These are phyloP conservation scores for Asterella californica DNA, from an alignment of 225 moss, liverwort and hornwort species.

Conservation along the genomic window DNA sequence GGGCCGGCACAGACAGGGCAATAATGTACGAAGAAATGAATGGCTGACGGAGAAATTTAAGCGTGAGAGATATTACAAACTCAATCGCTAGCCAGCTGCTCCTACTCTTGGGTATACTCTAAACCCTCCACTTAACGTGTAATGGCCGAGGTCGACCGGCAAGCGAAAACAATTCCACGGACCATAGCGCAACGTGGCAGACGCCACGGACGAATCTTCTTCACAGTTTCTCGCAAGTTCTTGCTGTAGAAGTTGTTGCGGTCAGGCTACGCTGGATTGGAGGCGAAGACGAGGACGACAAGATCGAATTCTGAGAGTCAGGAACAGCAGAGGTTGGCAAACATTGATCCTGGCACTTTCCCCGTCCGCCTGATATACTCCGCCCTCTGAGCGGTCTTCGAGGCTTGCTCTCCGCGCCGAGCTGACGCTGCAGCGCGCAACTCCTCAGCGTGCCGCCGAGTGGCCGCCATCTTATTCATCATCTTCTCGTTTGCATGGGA, in stretches of 20 bases:
- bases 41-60: conserved; percentile 9
- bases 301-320: conserved; percentile 8
- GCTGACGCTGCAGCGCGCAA: conserved; percentile 71
- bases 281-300: not conserved
- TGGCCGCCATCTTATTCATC: conserved; percentile 60
- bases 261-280: not conserved
- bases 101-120: not conserved
- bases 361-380: conserved; percentile 87
- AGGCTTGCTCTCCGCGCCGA: conserved; percentile 70
- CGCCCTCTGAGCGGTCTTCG: conserved; percentile 71
- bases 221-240: conserved; percentile 12
- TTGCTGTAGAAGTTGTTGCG: not conserved
- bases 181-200: not conserved
- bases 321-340: conserved; percentile 48
- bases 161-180: not conserved
- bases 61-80: not conserved
- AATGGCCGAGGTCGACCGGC: not conserved
- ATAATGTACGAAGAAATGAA: conserved; percentile 9
- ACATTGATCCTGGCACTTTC: conserved; percentile 51
- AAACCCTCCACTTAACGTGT: conserved; percentile 10
- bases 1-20: conserved; percentile 2
- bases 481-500: conserved; percentile 74
- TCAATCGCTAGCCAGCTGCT: conserved; percentile 10
- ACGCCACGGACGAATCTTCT: not conserved
- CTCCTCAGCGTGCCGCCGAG: conserved; percentile 70